Percentiles rank a stretch among this genome's conserved stretches.
phyloP scores from a whole-genome alignment of 805 yeast species.

The Saturnispora bothae region DNA sequence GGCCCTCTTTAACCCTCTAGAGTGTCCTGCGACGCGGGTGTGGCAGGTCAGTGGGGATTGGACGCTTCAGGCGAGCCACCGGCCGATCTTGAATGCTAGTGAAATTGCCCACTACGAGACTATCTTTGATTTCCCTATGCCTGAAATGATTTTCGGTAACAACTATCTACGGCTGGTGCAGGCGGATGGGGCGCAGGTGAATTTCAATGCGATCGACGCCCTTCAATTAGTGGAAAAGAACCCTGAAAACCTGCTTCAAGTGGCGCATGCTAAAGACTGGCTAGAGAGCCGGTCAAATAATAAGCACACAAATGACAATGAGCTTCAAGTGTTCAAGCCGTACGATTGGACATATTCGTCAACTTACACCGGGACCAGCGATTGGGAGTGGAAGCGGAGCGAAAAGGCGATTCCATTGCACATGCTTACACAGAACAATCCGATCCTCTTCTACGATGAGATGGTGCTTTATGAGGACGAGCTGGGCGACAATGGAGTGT shows the following conservation, averaged over 20 bases:
- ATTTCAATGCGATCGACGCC: constrained; percentile 73
- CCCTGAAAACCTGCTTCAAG: constrained; percentile 41
- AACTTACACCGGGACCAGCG: constrained; percentile 53
- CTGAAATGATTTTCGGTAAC: constrained; percentile 96
- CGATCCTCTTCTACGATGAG: constrained; percentile 83
- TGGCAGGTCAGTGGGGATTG: constrained; percentile 54
- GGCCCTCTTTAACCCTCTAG: too few species aligned
- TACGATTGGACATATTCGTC: constrained; percentile 97
- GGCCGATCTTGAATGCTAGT: constrained; percentile 63
- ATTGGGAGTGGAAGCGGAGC: constrained; percentile 18
- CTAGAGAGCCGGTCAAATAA: constrained; percentile 31
- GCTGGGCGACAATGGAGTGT: constrained; percentile 89
- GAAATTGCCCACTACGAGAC: constrained; percentile 64
- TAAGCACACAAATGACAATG: constrained; percentile 18
- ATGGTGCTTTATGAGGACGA: constrained; percentile 88
- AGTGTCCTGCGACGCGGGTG: too few species aligned
- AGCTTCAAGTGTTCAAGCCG: constrained; percentile 59
- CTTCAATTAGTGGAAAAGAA: constrained; percentile 44
- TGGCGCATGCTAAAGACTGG: constrained; percentile 87
- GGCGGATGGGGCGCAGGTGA: constrained; percentile 27
- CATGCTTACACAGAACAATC: constrained; percentile 59
- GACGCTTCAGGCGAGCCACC: constrained; percentile 62
- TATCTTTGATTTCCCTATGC: constrained; percentile 67
- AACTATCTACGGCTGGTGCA: constrained; percentile 42
- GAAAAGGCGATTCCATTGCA: constrained; percentile 50